These are phyloP conservation scores for Aspergillus panamensis DNA, from an alignment of 495 filamentous ascomycete species.

Conservation along the genomic window DNA sequence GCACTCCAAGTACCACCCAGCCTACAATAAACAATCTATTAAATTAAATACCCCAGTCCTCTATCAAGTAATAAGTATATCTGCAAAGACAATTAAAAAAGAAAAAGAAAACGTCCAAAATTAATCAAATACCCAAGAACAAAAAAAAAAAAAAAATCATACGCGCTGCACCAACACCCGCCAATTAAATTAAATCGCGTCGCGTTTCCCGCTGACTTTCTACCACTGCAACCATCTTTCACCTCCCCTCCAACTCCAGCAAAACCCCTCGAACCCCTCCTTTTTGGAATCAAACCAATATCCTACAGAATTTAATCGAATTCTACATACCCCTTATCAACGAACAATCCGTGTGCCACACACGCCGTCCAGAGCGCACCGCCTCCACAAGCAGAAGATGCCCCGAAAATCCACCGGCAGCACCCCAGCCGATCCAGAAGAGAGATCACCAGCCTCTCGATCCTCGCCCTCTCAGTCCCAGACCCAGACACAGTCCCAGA, in stretches of 20 bases:
- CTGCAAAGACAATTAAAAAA: background rate
- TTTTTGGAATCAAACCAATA: background rate
- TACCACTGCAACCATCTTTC: background rate
- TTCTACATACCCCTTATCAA: background rate
- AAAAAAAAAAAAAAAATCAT: background rate
- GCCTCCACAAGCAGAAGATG: conserved; percentile 1
- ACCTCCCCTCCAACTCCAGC: background rate
- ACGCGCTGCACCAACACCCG: background rate
- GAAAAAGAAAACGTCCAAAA: background rate
- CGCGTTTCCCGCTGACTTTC: background rate
- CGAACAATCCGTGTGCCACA: background rate
- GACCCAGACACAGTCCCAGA: conserved; percentile 10
- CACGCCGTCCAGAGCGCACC: background rate
- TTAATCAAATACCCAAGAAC: background rate
- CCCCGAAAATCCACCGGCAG: conserved; percentile 19
- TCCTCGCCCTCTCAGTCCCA: conserved; percentile 11
- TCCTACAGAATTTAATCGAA: background rate
- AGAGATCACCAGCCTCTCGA: background rate
- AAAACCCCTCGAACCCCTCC: background rate
- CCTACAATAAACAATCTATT: no score
- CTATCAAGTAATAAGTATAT: background rate
- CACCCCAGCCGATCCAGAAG: background rate
- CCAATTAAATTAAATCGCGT: conserved; percentile 1
- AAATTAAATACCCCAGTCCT: no score
- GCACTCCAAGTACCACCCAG: background rate